Conservation (phyloP, 2,329 filamentous ascomycete species). For the Emergomyces pasteurianus region DNA sequence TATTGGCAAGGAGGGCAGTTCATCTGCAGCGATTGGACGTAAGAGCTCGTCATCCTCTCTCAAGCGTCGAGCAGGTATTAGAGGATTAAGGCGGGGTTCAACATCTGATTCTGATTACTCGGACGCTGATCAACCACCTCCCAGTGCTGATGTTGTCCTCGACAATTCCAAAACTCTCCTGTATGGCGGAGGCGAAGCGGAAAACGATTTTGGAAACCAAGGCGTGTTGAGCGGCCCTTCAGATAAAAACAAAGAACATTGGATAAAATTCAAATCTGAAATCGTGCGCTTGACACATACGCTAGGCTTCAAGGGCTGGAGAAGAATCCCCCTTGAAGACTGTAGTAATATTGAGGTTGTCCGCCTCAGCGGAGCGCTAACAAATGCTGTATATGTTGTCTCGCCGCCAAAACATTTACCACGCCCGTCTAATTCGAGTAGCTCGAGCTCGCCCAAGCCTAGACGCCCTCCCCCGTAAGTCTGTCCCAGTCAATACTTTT, state of each 20-base stretch:
- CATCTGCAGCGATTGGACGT: slow-evolving; percentile 1
- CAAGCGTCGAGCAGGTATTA: slow-evolving; percentile 20
- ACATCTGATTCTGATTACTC: slow-evolving; percentile 79
- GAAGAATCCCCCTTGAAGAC: slow-evolving; percentile 52
- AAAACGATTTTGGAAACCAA: slow-evolving; percentile 26
- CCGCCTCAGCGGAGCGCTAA: slow-evolving; percentile 69
- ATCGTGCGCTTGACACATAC: slow-evolving; percentile 85
- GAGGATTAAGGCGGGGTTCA: slow-evolving; percentile 31
- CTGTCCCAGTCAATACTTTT: background rate
- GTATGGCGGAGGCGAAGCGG: slow-evolving; percentile 49
- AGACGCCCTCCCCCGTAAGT: slow-evolving; percentile 44
- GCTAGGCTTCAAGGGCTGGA: slow-evolving; percentile 81
- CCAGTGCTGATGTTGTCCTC: slow-evolving; percentile 68
- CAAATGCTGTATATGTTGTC: slow-evolving; percentile 93
- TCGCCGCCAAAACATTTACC: slow-evolving; percentile 59
- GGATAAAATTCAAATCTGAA: slow-evolving; percentile 82
- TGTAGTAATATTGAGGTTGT: slow-evolving; percentile 34
- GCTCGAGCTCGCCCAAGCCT: slow-evolving; percentile 24
- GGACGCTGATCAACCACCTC: slow-evolving; percentile 72
- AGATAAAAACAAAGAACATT: slow-evolving; percentile 61
- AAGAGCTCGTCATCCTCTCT: slow-evolving; percentile 3
- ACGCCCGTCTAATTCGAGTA: slow-evolving; percentile 27
- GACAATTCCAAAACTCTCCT: slow-evolving; percentile 85
- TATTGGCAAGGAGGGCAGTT: slow-evolving; percentile 18
- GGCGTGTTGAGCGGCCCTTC: slow-evolving; percentile 34